Evolutionary conservation across 805 yeast genomes (phyloP), one percentile per base, ranked within the genome.

Genomic region (Pichia insulana): DNA sequence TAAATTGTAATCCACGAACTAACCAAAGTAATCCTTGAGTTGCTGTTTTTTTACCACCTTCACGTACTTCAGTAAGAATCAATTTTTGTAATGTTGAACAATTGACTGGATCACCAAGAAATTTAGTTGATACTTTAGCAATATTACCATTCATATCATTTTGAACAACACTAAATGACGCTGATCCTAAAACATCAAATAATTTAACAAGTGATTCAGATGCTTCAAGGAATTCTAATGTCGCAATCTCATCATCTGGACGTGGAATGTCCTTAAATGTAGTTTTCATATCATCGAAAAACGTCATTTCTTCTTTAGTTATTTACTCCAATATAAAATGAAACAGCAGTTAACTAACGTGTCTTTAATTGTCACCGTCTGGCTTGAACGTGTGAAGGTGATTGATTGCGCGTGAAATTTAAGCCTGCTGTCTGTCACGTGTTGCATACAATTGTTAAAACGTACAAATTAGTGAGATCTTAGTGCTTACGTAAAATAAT

Each of bases 1-100:
- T 87, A 70, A 87, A 88, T 59, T 83, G 81, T 54, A 87, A 74
- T 17, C 96, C 96, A 57, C 90, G 70, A 36, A 80, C 71, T 52
- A 87, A 73, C 96, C 96, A 87, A 54, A 87, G 66, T 51, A 87
- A 73, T 32, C 94, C 96, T 64, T 88, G 96, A 11, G 96, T 87
- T 33, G 96, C 95, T 47, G 80, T 78, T 62, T 80, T 83, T 31
- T 50, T 50, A 55, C 71, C 69, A 63, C 76, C 76, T 50, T 76
- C 76, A 31, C 70, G 71, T 34, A 76, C 79, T 68, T 87, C 96
- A 43, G 78, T 68, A 47, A 83, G 64, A 28, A 88, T 81, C 59
- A 87, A 69, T 47, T 75, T 87, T 66, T 88, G 95, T 53, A 87
- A 71, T 20, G 94, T 80, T n/a, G 67, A 58, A 25, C 83, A 70